Conservation (phyloP, 2,329 filamentous ascomycete species). For the Cucurbitaria berberidis region DNA sequence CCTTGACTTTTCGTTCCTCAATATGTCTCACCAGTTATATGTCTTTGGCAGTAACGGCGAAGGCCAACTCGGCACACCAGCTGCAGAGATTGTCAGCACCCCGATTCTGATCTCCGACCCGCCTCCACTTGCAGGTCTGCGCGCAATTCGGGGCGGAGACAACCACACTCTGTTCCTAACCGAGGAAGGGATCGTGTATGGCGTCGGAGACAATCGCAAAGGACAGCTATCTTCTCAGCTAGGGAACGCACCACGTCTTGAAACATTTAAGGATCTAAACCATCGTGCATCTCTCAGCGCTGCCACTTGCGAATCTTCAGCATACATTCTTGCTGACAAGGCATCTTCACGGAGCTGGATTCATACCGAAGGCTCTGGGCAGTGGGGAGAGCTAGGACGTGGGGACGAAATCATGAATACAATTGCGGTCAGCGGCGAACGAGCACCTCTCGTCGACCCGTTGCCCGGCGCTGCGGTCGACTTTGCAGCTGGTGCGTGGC, state of each 20-base stretch:
- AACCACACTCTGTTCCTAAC: conserved; percentile 84
- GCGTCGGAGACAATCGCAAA: conserved; percentile 66
- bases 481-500: conserved; percentile 76
- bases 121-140: conserved; percentile 12
- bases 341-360: conserved; percentile 2
- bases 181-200: conserved; percentile 65
- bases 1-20: neutral
- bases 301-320: conserved; percentile 37
- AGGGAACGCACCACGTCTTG: neutral
- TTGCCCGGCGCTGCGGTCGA: conserved; percentile 56
- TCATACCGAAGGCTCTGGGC: conserved; percentile 21
- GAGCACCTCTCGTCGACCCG: neutral
- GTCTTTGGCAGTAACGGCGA: conserved; percentile 61
- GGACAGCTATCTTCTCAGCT: conserved; percentile 49
- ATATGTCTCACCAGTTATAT: conserved; percentile 41
- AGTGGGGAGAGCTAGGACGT: conserved; percentile 36
- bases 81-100: conserved; percentile 46
- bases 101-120: conserved; percentile 17
- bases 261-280: conserved; percentile 10
- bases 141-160: conserved; percentile 68
- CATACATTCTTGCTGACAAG: conserved; percentile 16
- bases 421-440: neutral
- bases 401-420: conserved; percentile 5
- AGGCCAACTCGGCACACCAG: conserved; percentile 58
- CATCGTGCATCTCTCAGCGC: conserved; percentile 16